Evolutionary conservation across 495 filamentous ascomycete species (phyloP), one percentile per base, ranked within the genome.

Genomic region (Neurospora intermedia): DNA sequence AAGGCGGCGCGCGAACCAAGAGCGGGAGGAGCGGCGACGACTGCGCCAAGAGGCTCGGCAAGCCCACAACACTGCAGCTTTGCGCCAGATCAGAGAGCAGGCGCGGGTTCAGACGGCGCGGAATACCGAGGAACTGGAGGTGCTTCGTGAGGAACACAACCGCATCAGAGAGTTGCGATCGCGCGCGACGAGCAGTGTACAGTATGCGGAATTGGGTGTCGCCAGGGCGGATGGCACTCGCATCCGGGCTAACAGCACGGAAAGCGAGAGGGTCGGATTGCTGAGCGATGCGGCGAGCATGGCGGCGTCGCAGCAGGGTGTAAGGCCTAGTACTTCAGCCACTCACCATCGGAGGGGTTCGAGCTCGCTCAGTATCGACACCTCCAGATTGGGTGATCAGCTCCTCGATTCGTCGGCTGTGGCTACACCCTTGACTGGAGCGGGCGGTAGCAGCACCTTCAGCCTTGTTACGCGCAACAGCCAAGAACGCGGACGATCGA

Each of bases 141-240:
- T 83, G 27, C 80, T 92, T 70, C 85, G 94, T 3, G 87, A 88
- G 5, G 89, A 92, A 72, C 90, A 94, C 75, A 90, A 90, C 40
- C 83, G 88, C 40, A 84, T 91, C 41, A 85, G 84, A 72, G 81
- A 83, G 18, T 88, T 89, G 62, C 88, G 93, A 9, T 90, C 94
- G 39, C 86, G 91, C 39, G 87, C 93, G 9, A 89, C 97, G 48
- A 92, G 92, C 66, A 92, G 89, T 73, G 96, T 98, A 16, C 90
- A 88, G 72, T 99, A 99, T 78, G 93, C 89, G 6, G 91, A 93
- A 11, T 80, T 98, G 13, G 96, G 96, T 41, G 88, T 96, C 69
- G 94, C 93, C 10, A 86, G 94, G 69, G 94, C 94, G 74, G 96
- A 98, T 78, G 96, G 96, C 23, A 93, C 92, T 0, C 88, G 96